Evolutionary conservation across 805 yeast genomes (phyloP).

Genomic region (Wickerhamiella musiphila): DNA sequence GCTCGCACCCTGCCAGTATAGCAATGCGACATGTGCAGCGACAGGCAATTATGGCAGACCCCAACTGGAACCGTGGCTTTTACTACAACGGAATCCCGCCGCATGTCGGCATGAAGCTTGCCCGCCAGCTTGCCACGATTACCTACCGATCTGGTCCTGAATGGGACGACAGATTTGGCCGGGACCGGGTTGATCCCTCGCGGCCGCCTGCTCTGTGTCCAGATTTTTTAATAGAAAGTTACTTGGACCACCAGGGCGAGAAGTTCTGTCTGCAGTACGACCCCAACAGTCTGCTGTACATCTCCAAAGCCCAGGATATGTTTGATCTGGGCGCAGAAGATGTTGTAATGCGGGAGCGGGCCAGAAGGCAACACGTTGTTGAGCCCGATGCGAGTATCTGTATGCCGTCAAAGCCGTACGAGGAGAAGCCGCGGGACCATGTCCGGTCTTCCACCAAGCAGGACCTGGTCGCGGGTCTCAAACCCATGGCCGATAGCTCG

Average conservation of each 20-base stretch:
- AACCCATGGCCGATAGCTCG: constrained; percentile 38
- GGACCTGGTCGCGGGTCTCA: constrained; percentile 54
- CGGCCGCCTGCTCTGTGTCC: constrained; percentile 80
- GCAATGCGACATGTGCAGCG: constrained; percentile 89
- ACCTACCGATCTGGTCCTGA: constrained; percentile 93
- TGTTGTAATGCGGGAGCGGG: constrained; percentile 3
- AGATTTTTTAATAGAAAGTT: constrained; percentile 81
- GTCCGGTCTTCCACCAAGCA: constrained; percentile 20
- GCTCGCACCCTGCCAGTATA: constrained; percentile 85
- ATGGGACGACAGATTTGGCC: constrained; percentile 87
- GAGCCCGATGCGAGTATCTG: constrained; percentile 10
- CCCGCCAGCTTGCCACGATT: constrained; percentile 85
- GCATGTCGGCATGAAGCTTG: constrained; percentile 86
- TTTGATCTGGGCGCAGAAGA: constrained; percentile 49
- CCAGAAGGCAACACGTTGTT: constrained; percentile 1
- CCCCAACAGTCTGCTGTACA: constrained; percentile 72
- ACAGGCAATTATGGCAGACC: constrained; percentile 86
- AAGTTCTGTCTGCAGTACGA: constrained; percentile 85
- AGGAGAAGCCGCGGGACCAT: constrained; percentile 30
- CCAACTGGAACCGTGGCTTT: constrained; percentile 84
- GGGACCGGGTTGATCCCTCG: constrained; percentile 67
- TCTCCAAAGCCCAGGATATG: constrained; percentile 88
- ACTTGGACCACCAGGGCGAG: constrained; percentile 87
- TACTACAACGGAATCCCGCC: constrained; percentile 72
- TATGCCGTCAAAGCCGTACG: constrained; percentile 35